Conservation (phyloP, 1,139 yeast species). For the Wickerhamomyces sp. region DNA sequence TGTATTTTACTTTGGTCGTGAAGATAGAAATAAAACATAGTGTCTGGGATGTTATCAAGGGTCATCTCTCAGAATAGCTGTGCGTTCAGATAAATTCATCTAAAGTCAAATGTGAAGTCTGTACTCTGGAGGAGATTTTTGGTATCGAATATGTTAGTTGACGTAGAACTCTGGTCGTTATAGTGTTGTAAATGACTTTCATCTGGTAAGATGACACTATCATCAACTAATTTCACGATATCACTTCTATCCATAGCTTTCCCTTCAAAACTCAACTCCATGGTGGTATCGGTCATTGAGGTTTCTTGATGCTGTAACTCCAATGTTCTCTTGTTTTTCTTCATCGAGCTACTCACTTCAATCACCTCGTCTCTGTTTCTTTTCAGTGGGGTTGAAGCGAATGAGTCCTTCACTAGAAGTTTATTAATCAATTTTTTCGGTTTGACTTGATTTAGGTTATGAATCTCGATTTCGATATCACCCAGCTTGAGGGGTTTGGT, state of each 20-base stretch:
- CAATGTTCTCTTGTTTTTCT: slow-evolving; percentile 21
- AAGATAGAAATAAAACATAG: background rate
- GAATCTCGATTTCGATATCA: slow-evolving; percentile 8
- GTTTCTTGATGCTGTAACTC: slow-evolving; percentile 12
- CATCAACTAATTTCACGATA: slow-evolving; percentile 32
- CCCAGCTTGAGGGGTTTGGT: slow-evolving; percentile 15
- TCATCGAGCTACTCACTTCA: slow-evolving; percentile 20
- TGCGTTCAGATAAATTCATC: background rate
- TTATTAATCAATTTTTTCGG: slow-evolving; percentile 14
- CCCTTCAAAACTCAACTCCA: slow-evolving; percentile 38
- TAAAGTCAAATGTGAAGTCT: slow-evolving; percentile 18
- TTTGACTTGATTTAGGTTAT: background rate
- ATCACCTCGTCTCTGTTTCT: slow-evolving; percentile 23
- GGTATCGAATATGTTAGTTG: slow-evolving; percentile 14
- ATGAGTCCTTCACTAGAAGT: slow-evolving; percentile 13
- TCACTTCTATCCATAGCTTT: slow-evolving; percentile 38
- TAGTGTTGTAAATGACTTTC: slow-evolving; percentile 9
- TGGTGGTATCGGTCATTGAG: slow-evolving; percentile 16
- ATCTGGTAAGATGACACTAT: slow-evolving; percentile 16
- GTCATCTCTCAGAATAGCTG: too few species aligned
- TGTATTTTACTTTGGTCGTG: background rate
- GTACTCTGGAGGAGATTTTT: slow-evolving; percentile 19
- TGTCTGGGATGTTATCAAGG: too few species aligned
- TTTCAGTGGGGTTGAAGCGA: slow-evolving; percentile 16
- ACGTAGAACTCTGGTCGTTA: background rate